Evolutionary conservation across 2,329 filamentous ascomycete genomes (phyloP), one percentile per base, ranked within the genome.

Genomic region (Nectriaceae sp.): DNA sequence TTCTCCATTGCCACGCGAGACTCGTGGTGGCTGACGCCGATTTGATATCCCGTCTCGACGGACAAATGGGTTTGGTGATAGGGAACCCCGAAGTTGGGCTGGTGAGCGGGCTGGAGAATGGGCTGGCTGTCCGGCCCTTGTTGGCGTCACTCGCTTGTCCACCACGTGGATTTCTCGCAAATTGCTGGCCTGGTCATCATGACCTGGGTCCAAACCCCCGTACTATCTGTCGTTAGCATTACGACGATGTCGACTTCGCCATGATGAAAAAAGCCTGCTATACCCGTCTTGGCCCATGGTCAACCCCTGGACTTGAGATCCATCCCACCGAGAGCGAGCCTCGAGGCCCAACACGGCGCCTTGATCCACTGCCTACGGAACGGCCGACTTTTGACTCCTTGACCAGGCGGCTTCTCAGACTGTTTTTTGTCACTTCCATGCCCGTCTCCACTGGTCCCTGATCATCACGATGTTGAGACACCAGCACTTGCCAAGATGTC

Each of bases 101-200:
- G 26, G 19, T 18, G 19, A 33, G 41, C 38, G 19, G 18, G 26
- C 11, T 6, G 10, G 38, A 21, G 21, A 42, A 18, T 40, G 20
- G 22, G 22, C 15, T 15, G 36, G 40, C 16, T 26, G 37, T 35
- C 41, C 20, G 33, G 20, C 26, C 44, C 33, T 31, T 33, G 35
- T 11, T 48, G 37, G 45, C 49, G 45, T 37, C 26, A n/a, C 21
- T 41, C 37, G 35, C 37, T 37, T 41, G 24, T 38, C 33, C 24
- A 39, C 49, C 49, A 52, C 49, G 49, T 52, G 49, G 49, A 40
- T 44, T 36, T 40, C 45, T 35, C 42, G 24, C 29, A 35, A 22
- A 29, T 11, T 43, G n/a, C 18, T 29, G 21, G 21, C 21, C 29
- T 31, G 15, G 15, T 21, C 41, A 22, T n/a, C 41, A 19, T 43